phyloP scores from a whole-genome alignment of 225 moss, liverwort and hornwort genomes.

The Pseudoscleropodium purum region DNA sequence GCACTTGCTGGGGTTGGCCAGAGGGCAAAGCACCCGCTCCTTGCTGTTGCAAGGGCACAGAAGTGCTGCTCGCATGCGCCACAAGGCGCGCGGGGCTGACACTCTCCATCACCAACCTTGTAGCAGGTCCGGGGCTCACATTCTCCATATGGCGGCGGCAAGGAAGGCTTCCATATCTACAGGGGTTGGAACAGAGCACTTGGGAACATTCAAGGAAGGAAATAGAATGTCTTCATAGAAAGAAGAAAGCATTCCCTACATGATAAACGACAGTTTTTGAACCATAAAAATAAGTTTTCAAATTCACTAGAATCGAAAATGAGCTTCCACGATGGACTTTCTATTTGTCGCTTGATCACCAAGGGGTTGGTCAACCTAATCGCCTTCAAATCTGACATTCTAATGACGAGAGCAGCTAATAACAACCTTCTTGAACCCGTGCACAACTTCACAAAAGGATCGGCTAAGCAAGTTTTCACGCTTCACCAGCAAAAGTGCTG shows the following conservation, averaged over 20 bases:
- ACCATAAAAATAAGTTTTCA: too few relatives aligned
- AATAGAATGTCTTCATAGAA: not conserved
- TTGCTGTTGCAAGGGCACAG: not conserved
- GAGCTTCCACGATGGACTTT: too few relatives aligned
- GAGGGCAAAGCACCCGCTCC: not conserved
- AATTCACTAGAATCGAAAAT: not conserved
- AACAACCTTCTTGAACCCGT: not conserved
- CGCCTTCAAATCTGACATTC: not conserved
- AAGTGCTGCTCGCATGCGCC: not conserved
- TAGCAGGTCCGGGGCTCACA: slow-evolving; percentile 38
- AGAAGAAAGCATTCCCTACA: not conserved
- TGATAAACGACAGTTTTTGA: not conserved
- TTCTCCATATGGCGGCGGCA: slow-evolving; percentile 48
- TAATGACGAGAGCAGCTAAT: not conserved
- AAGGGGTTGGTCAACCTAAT: not conserved
- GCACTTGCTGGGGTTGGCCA: not conserved
- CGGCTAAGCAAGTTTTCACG: not conserved
- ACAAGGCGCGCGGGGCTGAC: slow-evolving; percentile 38
- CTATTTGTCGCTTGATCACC: not conserved
- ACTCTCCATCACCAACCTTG: slow-evolving; percentile 57
- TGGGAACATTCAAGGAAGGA: not conserved
- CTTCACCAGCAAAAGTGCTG: not conserved
- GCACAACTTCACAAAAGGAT: not conserved
- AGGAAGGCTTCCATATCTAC: slow-evolving; percentile 30
- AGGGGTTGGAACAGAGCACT: not conserved